phyloP scores from a whole-genome alignment of 2,329 filamentous ascomycete species.

The Fusarium papillatum region DNA sequence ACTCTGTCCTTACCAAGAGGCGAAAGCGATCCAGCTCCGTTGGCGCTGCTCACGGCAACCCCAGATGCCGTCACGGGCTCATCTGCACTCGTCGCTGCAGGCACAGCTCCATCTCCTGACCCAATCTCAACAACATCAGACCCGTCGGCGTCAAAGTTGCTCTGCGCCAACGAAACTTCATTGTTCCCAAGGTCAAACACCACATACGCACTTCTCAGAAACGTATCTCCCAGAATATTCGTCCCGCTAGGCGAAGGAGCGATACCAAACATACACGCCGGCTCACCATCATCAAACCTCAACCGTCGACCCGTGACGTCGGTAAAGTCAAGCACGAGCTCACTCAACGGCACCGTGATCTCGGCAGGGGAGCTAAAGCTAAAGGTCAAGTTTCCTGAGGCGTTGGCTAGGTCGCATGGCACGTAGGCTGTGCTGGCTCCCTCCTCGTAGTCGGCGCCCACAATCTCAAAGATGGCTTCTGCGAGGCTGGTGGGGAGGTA shows the following conservation, averaged over 20 bases:
- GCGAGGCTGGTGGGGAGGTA: constrained; percentile 73
- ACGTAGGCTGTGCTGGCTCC: constrained; percentile 70
- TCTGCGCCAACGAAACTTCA: constrained; percentile 78
- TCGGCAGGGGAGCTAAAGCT: constrained; percentile 62
- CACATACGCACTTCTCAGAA: constrained; percentile 80
- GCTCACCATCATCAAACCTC: constrained; percentile 64
- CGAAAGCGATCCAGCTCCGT: constrained; percentile 21
- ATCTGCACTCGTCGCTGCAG: constrained; percentile 64
- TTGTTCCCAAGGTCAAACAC: constrained; percentile 82
- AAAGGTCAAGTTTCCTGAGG: constrained; percentile 61
- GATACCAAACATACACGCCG: constrained; percentile 78
- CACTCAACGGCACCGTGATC: constrained; percentile 69
- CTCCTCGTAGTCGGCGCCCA: constrained; percentile 71
- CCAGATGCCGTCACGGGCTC: constrained; percentile 64
- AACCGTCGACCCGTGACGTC: constrained; percentile 61
- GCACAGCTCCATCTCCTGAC: constrained; percentile 62
- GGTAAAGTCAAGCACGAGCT: constrained; percentile 69
- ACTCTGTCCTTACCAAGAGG: neutral
- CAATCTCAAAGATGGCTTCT: constrained; percentile 66
- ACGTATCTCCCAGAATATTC: constrained; percentile 80
- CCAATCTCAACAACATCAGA: constrained; percentile 69
- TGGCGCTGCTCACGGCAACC: constrained; percentile 39
- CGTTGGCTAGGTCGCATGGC: constrained; percentile 64
- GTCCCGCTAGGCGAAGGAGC: constrained; percentile 67
- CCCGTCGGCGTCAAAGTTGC: constrained; percentile 67